phyloP scores from a whole-genome alignment of 2,329 filamentous ascomycete species.

The Dactylella cylindrospora region DNA sequence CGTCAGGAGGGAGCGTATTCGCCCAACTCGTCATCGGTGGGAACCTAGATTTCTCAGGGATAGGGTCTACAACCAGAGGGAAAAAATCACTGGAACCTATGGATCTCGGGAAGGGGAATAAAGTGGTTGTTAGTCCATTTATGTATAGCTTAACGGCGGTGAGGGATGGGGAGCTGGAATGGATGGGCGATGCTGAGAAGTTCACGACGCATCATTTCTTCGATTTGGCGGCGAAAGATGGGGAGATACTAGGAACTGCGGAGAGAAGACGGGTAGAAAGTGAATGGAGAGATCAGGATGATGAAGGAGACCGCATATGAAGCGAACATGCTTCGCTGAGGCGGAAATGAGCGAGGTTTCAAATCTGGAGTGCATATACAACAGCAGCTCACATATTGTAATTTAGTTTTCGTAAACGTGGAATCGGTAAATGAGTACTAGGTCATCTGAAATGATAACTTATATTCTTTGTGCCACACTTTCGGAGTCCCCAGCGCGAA shows the following conservation, averaged over 20 bases:
- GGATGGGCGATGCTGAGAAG: constrained; percentile 35
- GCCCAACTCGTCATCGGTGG: constrained; percentile 18
- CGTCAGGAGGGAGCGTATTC: constrained; percentile 11
- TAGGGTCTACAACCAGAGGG: not conserved
- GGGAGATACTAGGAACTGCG: constrained; percentile 3
- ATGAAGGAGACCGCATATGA: no score
- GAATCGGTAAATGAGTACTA: no score
- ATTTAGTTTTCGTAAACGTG: no score
- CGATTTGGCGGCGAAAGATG: constrained; percentile 16
- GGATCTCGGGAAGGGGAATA: not conserved
- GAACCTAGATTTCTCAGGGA: constrained; percentile 1
- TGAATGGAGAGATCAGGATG: constrained; percentile 3
- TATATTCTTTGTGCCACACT: no score
- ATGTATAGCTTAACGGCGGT: constrained; percentile 27
- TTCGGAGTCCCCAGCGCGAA: no score
- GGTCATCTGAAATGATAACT: no score
- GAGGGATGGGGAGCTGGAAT: constrained; percentile 22
- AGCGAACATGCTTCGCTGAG: no score
- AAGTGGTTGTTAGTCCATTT: constrained; percentile 23
- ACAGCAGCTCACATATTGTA: no score
- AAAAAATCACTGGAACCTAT: not conserved
- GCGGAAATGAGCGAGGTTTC: no score
- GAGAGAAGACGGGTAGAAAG: constrained; percentile 14
- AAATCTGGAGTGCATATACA: no score
- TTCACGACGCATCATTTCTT: constrained; percentile 28